Evolutionary conservation across 2,329 filamentous ascomycete genomes (phyloP).

Genomic region (Colletotrichum tamarilloi): DNA sequence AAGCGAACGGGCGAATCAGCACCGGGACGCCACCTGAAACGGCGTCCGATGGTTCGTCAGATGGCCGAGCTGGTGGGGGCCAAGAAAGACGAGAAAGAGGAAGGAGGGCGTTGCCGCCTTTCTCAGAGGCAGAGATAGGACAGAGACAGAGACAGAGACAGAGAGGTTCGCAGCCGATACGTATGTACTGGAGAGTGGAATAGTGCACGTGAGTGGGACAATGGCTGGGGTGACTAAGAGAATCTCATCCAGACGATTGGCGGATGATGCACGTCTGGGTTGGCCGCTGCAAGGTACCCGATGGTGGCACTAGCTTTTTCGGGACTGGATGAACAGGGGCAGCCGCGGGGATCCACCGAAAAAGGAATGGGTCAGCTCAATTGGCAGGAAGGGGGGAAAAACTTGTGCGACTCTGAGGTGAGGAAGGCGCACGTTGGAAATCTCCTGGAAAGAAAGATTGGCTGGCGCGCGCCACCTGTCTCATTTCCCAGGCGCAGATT

Average conservation of each 20-base stretch:
- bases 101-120: background rate
- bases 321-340: background rate
- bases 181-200: too few relatives aligned
- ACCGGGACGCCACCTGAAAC: constrained; percentile 21
- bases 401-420: background rate
- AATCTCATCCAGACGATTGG: constrained; percentile 21
- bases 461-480: constrained; percentile 11
- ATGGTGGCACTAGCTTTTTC: background rate
- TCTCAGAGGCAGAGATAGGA: too few relatives aligned
- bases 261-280: constrained; percentile 28
- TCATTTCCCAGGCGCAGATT: constrained; percentile 31
- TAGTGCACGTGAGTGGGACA: background rate
- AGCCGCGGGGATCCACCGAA: background rate
- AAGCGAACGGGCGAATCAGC: constrained; percentile 22
- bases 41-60: constrained; percentile 31
- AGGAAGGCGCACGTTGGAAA: constrained; percentile 12
- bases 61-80: constrained; percentile 5
- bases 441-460: constrained; percentile 21
- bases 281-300: constrained; percentile 35
- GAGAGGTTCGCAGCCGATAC: background rate
- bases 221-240: background rate
- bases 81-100: background rate
- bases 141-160: too few relatives aligned
- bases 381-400: background rate
- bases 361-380: background rate